Base-by-base conservation (phyloP, 2,329 filamentous ascomycete genomes). In the Colletotrichum tofieldiae region DNA sequence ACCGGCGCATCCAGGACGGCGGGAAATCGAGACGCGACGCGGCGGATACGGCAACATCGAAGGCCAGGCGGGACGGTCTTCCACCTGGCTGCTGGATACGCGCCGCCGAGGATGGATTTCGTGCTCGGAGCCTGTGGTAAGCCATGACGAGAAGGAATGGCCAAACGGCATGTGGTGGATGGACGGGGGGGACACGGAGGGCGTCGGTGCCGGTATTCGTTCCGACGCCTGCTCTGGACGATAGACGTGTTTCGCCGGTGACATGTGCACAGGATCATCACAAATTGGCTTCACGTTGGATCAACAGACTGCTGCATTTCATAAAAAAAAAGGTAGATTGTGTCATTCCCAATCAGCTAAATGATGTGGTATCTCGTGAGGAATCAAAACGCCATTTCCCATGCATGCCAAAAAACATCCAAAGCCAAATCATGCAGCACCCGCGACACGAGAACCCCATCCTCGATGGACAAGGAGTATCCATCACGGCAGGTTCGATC, bases 301-400 rank as follows among this genome's bases (percentile, higher is more conserved):
- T 16, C 8, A 20, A 64, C 23, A 54, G 26, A 9, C 54, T 61
- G 20, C 23, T 32, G 11, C 16, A 29, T 20, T 29, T 32, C 2
- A 29, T 49, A 18, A 41, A 63, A 26, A 3, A 52, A 63, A 32
- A 7, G 12, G n/a, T 29, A 2, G 35, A 37, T n/a, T 43, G 23
- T 68, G 11, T 65, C 70, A 63, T 70, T 58, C 54, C 59, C 59
- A 70, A 60, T 69, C 66, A 70, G 65, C 47, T 65, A 56, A 72
- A 72, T 64, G 59, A 65, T 61, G 65, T 72, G 70, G 70, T 72
- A 72, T 72, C 70, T 70, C 66, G 70, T 72, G 26, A 64, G 39
- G 37, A 43, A 64, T 56, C 54, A 45, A 71, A 71, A 72, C 70
- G 70, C 70, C 70, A 23, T 35, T 41, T 63, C 45, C 70, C 66